Evolutionary conservation across 2,329 filamentous ascomycete species (phyloP).

Genomic region (Claviceps paspali): DNA sequence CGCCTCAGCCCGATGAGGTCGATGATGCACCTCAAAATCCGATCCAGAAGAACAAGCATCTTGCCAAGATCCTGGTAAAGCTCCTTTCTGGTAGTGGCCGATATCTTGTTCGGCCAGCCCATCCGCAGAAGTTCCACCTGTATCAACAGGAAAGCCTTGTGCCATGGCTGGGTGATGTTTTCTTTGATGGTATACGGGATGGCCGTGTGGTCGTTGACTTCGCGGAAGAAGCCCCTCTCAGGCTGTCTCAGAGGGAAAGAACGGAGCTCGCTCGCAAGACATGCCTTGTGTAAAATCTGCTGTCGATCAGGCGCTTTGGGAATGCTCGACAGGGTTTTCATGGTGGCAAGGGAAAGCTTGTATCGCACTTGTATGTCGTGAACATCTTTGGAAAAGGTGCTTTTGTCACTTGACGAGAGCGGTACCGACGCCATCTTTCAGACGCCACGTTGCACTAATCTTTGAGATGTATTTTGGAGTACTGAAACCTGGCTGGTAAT

Average conservation of each 20-base stretch:
- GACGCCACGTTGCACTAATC: too few relatives aligned
- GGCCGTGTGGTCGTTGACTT: constrained; percentile 22
- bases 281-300: constrained; percentile 22
- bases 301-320: constrained; percentile 13
- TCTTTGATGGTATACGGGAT: constrained; percentile 23
- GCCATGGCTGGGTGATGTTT: constrained; percentile 41
- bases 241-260: constrained; percentile 20
- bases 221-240: constrained; percentile 21
- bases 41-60: constrained; percentile 20
- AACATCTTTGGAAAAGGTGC: constrained; percentile 1
- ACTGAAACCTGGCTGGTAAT: too few relatives aligned
- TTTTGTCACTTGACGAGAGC: neutral
- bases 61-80: constrained; percentile 16
- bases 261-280: constrained; percentile 22
- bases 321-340: constrained; percentile 16
- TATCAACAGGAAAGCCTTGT: constrained; percentile 63
- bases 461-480: too few relatives aligned
- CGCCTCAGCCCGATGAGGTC: constrained; percentile 22
- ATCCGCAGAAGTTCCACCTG: constrained; percentile 53
- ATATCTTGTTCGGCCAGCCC: constrained; percentile 39
- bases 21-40: constrained; percentile 20
- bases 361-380: constrained; percentile 20
- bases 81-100: constrained; percentile 16
- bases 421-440: neutral
- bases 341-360: constrained; percentile 17